Evolutionary conservation across 2,329 filamentous ascomycete genomes (phyloP).

Genomic region (Colletotrichum endophyticum): DNA sequence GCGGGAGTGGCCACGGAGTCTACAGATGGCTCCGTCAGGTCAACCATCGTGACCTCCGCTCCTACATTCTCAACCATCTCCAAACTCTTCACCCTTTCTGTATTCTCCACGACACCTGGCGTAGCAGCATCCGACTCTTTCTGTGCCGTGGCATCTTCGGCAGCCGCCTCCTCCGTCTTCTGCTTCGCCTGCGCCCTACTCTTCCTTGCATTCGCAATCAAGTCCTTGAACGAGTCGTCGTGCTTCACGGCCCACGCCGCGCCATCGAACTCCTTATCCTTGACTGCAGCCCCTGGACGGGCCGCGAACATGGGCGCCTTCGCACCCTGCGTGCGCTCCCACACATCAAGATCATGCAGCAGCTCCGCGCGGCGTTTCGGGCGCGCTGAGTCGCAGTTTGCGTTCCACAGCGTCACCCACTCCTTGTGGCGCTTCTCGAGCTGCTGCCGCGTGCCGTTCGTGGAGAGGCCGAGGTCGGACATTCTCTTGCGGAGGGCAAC

Average conservation of each 20-base stretch:
- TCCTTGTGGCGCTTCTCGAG: constrained; percentile 85
- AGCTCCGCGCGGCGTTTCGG: constrained; percentile 76
- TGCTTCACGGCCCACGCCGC: constrained; percentile 77
- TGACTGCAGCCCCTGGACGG: constrained; percentile 50
- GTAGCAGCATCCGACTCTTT: not conserved
- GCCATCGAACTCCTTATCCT: constrained; percentile 88
- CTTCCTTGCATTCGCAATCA: constrained; percentile 78
- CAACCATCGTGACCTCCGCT: not conserved
- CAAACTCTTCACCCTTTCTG: not conserved
- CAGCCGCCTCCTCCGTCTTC: constrained; percentile 21
- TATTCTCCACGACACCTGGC: not conserved
- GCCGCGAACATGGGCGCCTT: constrained; percentile 47
- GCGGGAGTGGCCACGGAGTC: not conserved
- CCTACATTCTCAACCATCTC: not conserved
- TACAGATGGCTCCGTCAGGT: not conserved
- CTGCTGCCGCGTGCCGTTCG: constrained; percentile 68
- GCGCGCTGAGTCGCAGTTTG: constrained; percentile 85
- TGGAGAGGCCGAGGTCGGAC: constrained; percentile 77
- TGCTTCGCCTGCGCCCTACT: constrained; percentile 49
- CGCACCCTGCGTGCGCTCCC: constrained; percentile 84
- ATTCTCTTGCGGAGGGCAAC: constrained; percentile 80
- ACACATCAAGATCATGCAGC: constrained; percentile 78
- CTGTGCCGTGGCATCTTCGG: not conserved
- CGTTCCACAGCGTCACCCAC: constrained; percentile 96
- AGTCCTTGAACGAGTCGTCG: constrained; percentile 74